Evolutionary conservation across 2,329 filamentous ascomycete genomes (phyloP).

Genomic region (Ustulina deusta): DNA sequence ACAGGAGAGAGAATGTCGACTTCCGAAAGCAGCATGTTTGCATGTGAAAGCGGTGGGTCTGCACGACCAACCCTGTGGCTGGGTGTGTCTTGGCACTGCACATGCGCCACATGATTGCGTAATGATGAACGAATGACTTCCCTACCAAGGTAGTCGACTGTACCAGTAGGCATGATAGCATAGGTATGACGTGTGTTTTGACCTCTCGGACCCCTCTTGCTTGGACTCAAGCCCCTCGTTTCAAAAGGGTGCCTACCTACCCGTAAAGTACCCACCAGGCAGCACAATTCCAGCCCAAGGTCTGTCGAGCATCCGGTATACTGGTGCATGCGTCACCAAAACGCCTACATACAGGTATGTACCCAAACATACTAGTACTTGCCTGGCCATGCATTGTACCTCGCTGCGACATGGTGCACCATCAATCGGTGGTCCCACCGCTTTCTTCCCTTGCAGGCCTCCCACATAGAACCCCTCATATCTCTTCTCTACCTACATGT

Average conservation of each 20-base stretch:
- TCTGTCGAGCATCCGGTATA: too few relatives aligned
- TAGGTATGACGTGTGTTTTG: slow-evolving; percentile 11
- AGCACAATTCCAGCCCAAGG: slow-evolving; percentile 9
- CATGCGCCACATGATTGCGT: slow-evolving; percentile 24
- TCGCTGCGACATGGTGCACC: not conserved
- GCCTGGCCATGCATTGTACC: not conserved
- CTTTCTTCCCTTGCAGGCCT: not conserved
- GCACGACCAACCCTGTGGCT: not conserved
- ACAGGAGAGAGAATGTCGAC: not conserved
- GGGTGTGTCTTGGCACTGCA: not conserved
- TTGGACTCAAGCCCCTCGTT: slow-evolving; percentile 24
- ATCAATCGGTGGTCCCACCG: not conserved
- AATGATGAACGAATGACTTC: slow-evolving; percentile 13
- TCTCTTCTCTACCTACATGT: not conserved
- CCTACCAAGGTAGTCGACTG: not conserved
- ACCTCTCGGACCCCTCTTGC: slow-evolving; percentile 4
- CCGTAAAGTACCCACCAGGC: not conserved
- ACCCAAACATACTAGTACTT: too few relatives aligned
- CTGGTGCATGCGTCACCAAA: not conserved
- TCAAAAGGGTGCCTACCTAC: not conserved
- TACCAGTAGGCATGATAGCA: not conserved
- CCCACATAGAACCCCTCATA: slow-evolving; percentile 3
- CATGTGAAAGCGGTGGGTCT: slow-evolving; percentile 8
- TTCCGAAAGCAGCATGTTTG: not conserved
- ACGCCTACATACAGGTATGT: too few relatives aligned